These are phyloP conservation scores for Xylariaceae sp. DNA, from an alignment of 2,329 filamentous ascomycete species.

Conservation along the genomic window DNA sequence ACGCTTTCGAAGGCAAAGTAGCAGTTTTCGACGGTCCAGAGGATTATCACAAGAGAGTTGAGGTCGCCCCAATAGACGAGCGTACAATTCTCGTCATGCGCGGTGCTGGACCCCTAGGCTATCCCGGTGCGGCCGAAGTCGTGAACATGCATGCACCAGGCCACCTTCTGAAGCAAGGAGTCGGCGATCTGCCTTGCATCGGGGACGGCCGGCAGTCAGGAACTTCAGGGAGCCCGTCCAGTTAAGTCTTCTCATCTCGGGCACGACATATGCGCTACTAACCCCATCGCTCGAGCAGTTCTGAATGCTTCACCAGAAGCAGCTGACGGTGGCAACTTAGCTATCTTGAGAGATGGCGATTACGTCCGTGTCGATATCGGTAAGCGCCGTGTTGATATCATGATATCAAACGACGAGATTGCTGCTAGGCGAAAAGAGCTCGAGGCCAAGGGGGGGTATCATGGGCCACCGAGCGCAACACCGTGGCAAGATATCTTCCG, in stretches of 20 bases:
- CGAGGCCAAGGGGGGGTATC: constrained; percentile 35
- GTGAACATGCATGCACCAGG: constrained; percentile 50
- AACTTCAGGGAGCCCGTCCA: constrained; percentile 51
- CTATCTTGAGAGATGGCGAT: constrained; percentile 47
- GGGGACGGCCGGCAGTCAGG: constrained; percentile 54
- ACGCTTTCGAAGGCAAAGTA: constrained; percentile 44
- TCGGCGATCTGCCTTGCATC: constrained; percentile 46
- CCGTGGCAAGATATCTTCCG: constrained; percentile 50
- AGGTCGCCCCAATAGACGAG: constrained; percentile 38
- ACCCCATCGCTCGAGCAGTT: constrained; percentile 20
- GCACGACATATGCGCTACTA: too few species aligned
- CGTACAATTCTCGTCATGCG: constrained; percentile 46
- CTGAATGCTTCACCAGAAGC: constrained; percentile 54
- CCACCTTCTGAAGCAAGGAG: constrained; percentile 40
- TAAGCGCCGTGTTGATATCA: constrained; percentile 45
- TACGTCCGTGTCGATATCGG: constrained; percentile 46
- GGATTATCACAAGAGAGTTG: constrained; percentile 42
- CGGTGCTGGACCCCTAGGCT: constrained; percentile 45
- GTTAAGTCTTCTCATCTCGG: too few species aligned
- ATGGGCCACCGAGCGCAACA: constrained; percentile 39
- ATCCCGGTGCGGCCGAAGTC: constrained; percentile 48
- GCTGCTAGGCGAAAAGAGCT: constrained; percentile 35
- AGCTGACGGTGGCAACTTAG: constrained; percentile 50
- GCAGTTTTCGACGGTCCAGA: constrained; percentile 50
- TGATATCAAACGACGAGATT: constrained; percentile 41